Conservation (phyloP, 805 yeast species). For the Lipomyces yamadae region DNA sequence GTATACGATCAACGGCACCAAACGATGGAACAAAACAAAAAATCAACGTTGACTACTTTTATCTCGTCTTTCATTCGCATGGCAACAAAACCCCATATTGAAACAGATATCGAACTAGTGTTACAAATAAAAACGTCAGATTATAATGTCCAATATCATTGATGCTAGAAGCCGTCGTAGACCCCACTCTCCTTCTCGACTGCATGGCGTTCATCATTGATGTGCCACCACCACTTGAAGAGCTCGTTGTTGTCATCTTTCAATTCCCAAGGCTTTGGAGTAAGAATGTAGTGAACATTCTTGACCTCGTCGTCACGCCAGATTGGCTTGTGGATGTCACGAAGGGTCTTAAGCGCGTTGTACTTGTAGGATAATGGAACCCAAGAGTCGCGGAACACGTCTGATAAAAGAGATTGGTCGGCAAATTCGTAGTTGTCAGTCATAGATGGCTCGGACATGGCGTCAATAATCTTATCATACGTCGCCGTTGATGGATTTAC, state of each 20-base stretch:
- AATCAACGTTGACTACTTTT: background rate
- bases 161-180: constrained; percentile 37
- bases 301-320: constrained; percentile 58
- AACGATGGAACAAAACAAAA: background rate
- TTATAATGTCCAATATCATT: background rate
- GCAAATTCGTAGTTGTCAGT: constrained; percentile 58
- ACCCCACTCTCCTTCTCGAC: constrained; percentile 34
- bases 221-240: constrained; percentile 57
- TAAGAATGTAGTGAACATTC: constrained; percentile 60
- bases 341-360: constrained; percentile 61
- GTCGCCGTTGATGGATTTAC: constrained; percentile 51
- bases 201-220: constrained; percentile 49
- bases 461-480: constrained; percentile 51
- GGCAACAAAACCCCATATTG: background rate
- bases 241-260: constrained; percentile 44
- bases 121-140: background rate
- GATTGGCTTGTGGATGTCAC: constrained; percentile 51
- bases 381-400: constrained; percentile 59
- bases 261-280: constrained; percentile 67
- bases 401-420: constrained; percentile 62
- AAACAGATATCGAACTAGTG: background rate
- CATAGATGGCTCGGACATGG: constrained; percentile 49
- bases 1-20: background rate
- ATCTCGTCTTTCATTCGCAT: background rate
- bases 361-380: constrained; percentile 57